Conservation (phyloP, 116 monocot species). For the Posidonia oceanica region DNA sequence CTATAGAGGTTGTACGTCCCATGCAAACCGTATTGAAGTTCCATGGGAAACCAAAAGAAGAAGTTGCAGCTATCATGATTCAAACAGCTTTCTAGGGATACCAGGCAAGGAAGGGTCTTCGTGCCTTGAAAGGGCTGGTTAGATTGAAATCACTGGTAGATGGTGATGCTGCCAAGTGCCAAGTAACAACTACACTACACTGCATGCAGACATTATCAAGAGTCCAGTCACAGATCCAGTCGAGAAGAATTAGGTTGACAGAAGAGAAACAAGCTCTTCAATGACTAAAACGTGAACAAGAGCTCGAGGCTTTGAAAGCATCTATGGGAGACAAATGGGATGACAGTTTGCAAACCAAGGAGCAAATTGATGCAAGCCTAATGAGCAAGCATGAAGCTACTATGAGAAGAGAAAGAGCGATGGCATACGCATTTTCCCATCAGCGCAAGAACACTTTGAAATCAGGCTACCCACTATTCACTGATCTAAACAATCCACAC, state of each 20-base stretch:
- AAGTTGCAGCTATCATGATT: constrained; percentile 18
- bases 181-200: constrained; percentile 53
- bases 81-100: constrained; percentile 14
- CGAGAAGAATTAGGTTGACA: constrained; percentile 62
- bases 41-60: constrained; percentile 10
- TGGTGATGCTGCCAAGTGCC: constrained; percentile 52
- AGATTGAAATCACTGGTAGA: constrained; percentile 53
- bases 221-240: constrained; percentile 70
- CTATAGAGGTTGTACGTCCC: constrained; percentile 5
- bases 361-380: constrained; percentile 66
- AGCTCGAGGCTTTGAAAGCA: constrained; percentile 49
- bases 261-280: constrained; percentile 88
- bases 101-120: constrained; percentile 63
- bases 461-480: constrained; percentile 65
- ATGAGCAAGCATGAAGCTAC: constrained; percentile 75
- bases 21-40: neutral
- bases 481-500: constrained; percentile 58
- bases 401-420: constrained; percentile 78
- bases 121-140: constrained; percentile 55
- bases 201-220: constrained; percentile 74
- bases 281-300: constrained; percentile 55
- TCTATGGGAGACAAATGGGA: constrained; percentile 78
- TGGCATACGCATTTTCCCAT: constrained; percentile 88
- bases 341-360: constrained; percentile 73
- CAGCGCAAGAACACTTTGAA: constrained; percentile 40